These are phyloP conservation scores for Komagataella pastoris DNA, from an alignment of 805 yeast species.

Conservation along the genomic window DNA sequence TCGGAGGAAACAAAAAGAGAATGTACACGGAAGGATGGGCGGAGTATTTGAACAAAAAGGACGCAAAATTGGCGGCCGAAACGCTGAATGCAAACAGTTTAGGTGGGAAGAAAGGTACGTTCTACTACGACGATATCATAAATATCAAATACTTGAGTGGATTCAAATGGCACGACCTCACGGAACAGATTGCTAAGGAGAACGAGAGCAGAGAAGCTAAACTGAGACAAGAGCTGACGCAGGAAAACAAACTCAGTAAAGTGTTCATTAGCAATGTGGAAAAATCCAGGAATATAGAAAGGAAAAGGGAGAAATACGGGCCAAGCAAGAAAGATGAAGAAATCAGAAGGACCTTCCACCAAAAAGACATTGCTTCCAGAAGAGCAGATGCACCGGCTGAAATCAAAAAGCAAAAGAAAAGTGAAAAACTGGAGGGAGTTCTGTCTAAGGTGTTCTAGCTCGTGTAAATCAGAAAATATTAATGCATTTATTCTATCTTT, in stretches of 20 bases:
- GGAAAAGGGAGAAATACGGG: slow-evolving; percentile 26
- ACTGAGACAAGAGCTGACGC: slow-evolving; percentile 77
- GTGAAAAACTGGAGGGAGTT: slow-evolving; percentile 29
- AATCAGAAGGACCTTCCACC: slow-evolving; percentile 52
- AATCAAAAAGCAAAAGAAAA: slow-evolving; percentile 25
- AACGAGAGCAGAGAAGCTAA: slow-evolving; percentile 81
- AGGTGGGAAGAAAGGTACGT: slow-evolving; percentile 87
- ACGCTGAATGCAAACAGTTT: slow-evolving; percentile 80
- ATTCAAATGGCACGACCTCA: slow-evolving; percentile 91
- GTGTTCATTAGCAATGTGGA: slow-evolving; percentile 77
- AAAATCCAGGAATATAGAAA: slow-evolving; percentile 65
- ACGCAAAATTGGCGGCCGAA: slow-evolving; percentile 79
- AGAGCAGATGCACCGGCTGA: slow-evolving; percentile 48
- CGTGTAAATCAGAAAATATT: background rate
- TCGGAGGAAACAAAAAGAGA: slow-evolving; percentile 86
- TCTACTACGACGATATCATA: slow-evolving; percentile 88
- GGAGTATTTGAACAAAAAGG: slow-evolving; percentile 70
- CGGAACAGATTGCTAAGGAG: slow-evolving; percentile 86
- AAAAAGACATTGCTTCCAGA: slow-evolving; percentile 51
- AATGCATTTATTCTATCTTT: background rate
- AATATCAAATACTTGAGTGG: slow-evolving; percentile 82
- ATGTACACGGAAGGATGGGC: slow-evolving; percentile 95
- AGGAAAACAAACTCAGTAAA: slow-evolving; percentile 79
- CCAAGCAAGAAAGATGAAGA: slow-evolving; percentile 12
- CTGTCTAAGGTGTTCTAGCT: slow-evolving; percentile 37